Evolutionary conservation across 768 basidiomycete species (phyloP).

Genomic region (Peribolospora baueri): DNA sequence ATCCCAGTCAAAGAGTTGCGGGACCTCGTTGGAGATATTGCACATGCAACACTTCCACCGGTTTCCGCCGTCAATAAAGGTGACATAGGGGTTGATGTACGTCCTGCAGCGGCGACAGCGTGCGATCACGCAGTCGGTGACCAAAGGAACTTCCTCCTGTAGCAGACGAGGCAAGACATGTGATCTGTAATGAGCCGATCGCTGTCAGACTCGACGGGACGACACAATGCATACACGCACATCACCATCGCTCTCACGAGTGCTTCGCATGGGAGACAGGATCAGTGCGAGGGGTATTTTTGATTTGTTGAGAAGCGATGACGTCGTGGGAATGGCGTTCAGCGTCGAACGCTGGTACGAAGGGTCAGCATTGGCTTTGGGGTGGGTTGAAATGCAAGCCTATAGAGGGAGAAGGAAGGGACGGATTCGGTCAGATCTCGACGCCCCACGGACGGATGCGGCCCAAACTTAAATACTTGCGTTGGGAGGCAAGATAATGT

Average conservation of each 20-base stretch:
- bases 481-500: slow-evolving; percentile 67
- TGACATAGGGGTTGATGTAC: slow-evolving; percentile 92
- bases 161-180: background rate
- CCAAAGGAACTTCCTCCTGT: slow-evolving; percentile 61
- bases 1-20: slow-evolving; percentile 97
- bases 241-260: slow-evolving; percentile 14
- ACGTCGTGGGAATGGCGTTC: slow-evolving; percentile 77
- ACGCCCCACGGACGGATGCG: background rate
- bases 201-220: no score
- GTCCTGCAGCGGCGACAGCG: slow-evolving; percentile 85
- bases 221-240: slow-evolving; percentile 15
- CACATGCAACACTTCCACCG: slow-evolving; percentile 99
- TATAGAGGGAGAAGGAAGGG: slow-evolving; percentile 4
- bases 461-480: slow-evolving; percentile 13
- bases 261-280: slow-evolving; percentile 66
- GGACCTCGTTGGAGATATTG: slow-evolving; percentile 90
- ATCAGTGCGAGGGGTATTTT: slow-evolving; percentile 76
- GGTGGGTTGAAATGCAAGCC: slow-evolving; percentile 52
- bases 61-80: slow-evolving; percentile 93
- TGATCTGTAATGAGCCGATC: no score
- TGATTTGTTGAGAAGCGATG: slow-evolving; percentile 61
- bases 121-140: slow-evolving; percentile 82
- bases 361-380: slow-evolving; percentile 56
- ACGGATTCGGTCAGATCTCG: background rate
- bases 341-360: slow-evolving; percentile 80